Evolutionary conservation across 2,329 filamentous ascomycete species (phyloP), one percentile per base, ranked within the genome.

Genomic region (Simplicillium aogashimaense): DNA sequence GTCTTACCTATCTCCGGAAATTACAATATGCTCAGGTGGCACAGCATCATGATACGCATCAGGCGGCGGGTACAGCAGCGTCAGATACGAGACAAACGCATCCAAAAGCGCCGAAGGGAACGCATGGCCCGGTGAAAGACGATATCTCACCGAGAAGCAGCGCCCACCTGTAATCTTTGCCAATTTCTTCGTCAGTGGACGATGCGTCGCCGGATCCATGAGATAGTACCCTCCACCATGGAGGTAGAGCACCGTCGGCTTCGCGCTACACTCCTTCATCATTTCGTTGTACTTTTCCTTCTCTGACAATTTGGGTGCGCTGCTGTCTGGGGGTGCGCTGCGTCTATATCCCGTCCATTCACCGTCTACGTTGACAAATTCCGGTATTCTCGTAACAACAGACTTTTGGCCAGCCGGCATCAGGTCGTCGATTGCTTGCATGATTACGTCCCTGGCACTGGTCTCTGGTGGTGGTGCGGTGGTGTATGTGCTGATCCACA

Each of bases 301-400:
- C 28, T 43, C 41, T 13, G 28, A 29, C 33, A 43, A 16, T 28
- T 10, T 11, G 4, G 41, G 37, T 53, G 88, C 81, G 3, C 73
- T 68, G 25, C 83, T 64, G 2, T 60, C 51, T 2, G 78, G 78
- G 45, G 76, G 64, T 4, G 59, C 83, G 29, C 55, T 65, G 1
- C 70, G 65, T 17, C 84, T 69, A 57, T 82, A 82, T 0, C 83
- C 82, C 3, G 81, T 84, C 85, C 84, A 89, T 56, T 90, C 84
- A 17, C 76, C 82, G 55, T 86, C 75, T 5, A 86, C 69, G 14
- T 74, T 62, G 2, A 61, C 56, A 1, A 78, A 53, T 0, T 71
- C 70, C 1, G 81, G 79, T 43, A 74, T 35, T 13, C 29, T 43
- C n/a, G 45, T 43, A 11, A 54, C 36, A 32, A 29, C 46, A 36